phyloP scores from a whole-genome alignment of 1,284 basidiomycete species.

The Malassezia equina region DNA sequence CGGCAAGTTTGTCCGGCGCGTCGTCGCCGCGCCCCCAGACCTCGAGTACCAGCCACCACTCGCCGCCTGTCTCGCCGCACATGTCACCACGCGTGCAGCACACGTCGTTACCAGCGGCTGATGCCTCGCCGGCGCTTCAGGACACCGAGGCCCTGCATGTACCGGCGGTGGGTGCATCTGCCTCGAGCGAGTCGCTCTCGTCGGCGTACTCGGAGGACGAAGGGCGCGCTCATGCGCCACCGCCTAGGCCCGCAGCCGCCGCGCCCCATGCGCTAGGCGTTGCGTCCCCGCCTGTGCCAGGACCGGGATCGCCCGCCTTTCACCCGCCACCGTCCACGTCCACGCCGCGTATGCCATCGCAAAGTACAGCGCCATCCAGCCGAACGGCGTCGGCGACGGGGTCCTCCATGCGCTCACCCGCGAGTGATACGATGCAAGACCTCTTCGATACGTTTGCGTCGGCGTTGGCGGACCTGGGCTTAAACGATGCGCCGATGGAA shows the following conservation, averaged over 20 bases:
- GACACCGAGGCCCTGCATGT: background rate
- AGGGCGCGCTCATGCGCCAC: background rate
- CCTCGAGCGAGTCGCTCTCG: background rate
- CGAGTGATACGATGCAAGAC: constrained; percentile 9
- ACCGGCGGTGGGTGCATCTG: background rate
- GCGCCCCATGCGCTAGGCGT: no score
- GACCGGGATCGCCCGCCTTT: no score
- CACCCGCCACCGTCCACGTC: background rate
- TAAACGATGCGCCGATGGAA: constrained; percentile 7
- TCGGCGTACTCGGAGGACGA: constrained; percentile 1
- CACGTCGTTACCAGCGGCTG: background rate
- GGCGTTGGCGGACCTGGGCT: constrained; percentile 14
- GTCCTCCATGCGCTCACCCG: background rate
- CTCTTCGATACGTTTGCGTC: constrained; percentile 15
- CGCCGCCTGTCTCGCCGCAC: background rate
- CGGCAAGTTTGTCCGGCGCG: background rate
- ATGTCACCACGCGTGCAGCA: background rate
- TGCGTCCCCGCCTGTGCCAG: no score
- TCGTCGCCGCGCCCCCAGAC: background rate
- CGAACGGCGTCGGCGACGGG: background rate
- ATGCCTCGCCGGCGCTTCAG: background rate
- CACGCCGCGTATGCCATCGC: background rate
- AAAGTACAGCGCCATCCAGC: background rate
- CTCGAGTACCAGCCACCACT: background rate
- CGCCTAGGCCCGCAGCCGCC: no score